Percentiles rank a stretch among this genome's conserved stretches.
Conservation (phyloP, 345 rosid species). For the Corchorus capsularis region DNA sequence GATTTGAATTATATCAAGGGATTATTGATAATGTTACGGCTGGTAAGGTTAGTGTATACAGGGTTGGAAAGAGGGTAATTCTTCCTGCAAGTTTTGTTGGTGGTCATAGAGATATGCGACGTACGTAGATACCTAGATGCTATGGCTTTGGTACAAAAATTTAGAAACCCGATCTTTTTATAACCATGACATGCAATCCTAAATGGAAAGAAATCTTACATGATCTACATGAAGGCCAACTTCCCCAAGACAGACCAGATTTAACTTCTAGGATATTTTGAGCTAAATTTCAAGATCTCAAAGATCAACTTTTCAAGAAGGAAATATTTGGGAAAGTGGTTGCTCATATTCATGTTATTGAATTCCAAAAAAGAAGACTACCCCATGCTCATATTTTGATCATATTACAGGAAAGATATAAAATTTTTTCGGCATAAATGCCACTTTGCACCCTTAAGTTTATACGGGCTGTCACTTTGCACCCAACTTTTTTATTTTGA, state of each 20-base stretch:
- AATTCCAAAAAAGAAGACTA: background rate
- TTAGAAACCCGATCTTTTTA: background rate
- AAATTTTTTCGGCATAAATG: no score
- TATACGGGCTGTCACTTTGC: no score
- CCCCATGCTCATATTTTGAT: background rate
- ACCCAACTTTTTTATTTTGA: no score
- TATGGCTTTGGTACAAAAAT: background rate
- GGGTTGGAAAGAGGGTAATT: background rate
- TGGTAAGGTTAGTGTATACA: background rate
- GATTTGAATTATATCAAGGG: background rate
- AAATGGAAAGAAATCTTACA: background rate
- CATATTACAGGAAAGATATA: background rate
- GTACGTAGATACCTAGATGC: background rate
- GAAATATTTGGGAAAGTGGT: background rate
- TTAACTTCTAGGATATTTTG: background rate
- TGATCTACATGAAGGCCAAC: background rate
- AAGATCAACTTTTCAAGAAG: background rate
- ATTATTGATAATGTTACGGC: background rate
- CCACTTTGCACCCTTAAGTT: no score
- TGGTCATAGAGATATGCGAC: background rate
- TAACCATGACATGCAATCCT: background rate
- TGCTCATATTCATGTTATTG: background rate
- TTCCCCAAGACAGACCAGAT: background rate
- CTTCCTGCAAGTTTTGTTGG: background rate
- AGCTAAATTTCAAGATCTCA: background rate